Conservation (phyloP, 1,139 yeast species). For the Candida albicans region DNA sequence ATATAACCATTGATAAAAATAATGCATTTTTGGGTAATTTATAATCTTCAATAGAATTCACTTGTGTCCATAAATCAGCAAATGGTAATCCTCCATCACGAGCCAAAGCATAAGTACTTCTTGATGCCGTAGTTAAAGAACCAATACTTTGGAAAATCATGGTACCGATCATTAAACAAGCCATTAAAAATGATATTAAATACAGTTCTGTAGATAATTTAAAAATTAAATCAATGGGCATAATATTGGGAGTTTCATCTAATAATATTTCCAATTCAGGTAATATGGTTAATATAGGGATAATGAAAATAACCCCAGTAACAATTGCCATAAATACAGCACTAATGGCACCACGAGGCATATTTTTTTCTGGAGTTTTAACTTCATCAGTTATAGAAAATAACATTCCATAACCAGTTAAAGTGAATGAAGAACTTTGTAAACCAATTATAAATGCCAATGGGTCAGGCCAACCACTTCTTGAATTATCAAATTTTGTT, state of each 20-base stretch:
- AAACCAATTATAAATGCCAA: slow-evolving; percentile 72
- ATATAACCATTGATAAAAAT: slow-evolving; percentile 64
- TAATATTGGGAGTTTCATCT: slow-evolving; percentile 61
- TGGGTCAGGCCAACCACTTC: slow-evolving; percentile 71
- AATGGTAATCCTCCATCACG: slow-evolving; percentile 87
- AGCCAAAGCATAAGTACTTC: slow-evolving; percentile 84
- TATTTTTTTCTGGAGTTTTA: slow-evolving; percentile 67
- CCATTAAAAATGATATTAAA: slow-evolving; percentile 65
- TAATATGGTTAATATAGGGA: slow-evolving; percentile 68
- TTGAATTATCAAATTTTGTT: slow-evolving; percentile 66
- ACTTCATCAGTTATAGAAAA: slow-evolving; percentile 85
- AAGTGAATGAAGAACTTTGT: slow-evolving; percentile 75
- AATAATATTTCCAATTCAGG: slow-evolving; percentile 61
- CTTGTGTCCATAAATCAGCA: slow-evolving; percentile 62
- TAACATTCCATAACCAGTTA: slow-evolving; percentile 81
- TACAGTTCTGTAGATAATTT: slow-evolving; percentile 68
- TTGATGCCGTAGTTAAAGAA: slow-evolving; percentile 78
- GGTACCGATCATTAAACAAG: slow-evolving; percentile 67
- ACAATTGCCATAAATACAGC: slow-evolving; percentile 64
- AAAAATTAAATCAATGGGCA: slow-evolving; percentile 68
- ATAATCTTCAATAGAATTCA: slow-evolving; percentile 57
- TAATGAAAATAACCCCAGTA: slow-evolving; percentile 69
- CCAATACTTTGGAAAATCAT: slow-evolving; percentile 78
- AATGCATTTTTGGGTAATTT: slow-evolving; percentile 73
- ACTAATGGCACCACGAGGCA: slow-evolving; percentile 74